Base-by-base conservation (phyloP, 176 grass and related monocot species). In the Chloris gayana region DNA sequence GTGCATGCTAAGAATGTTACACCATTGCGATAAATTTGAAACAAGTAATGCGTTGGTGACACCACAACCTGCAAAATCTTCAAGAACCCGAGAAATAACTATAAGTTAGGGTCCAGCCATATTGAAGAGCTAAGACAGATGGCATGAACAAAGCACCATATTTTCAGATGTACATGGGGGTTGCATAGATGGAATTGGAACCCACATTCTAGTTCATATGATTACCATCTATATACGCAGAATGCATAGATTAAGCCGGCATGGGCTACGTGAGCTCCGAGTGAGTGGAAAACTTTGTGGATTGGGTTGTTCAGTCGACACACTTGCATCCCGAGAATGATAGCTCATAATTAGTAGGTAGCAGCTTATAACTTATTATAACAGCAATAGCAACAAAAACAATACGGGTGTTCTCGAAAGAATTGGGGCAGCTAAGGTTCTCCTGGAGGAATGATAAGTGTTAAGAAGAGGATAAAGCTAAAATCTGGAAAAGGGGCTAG, bases 11-110 rank as follows among this genome's bases (percentile, higher is more conserved):
- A 83, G 84, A 93, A 98, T 0, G 83, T 85, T 56, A 98, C 79
- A 2, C 95, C 95, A 12, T 85, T 64, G 24, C 86, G 88, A 80
- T 70, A 93, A 7, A 95, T 58, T 50, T 91, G 95, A 69, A 98
- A 98, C 65, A 98, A 81, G 77, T 98, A 98, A 79, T 98, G 92
- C 1, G 92, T 98, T 42, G 95, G 95, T 9, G 95, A 94, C 6
- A 89, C 89, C 81, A 98, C 75, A 32, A 98, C 88, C 37, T 92
- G 88, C 69, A 97, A 88, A 24, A 93, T 63, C 93, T 97, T 82
- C 14, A 10, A 14, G 60, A 68, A 17, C 34, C 63, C n/a, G 45
- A 70, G 6, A 72, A 67, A 81, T 19, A 1, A 1, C 18, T 69
- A 31, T 79, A 63, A 82, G 66, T 49, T 22, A 14, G 13, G 2